Evolutionary conservation across 345 rosid species (phyloP), one percentile per base, ranked within the genome.

Genomic region (Gossypium raimondii): DNA sequence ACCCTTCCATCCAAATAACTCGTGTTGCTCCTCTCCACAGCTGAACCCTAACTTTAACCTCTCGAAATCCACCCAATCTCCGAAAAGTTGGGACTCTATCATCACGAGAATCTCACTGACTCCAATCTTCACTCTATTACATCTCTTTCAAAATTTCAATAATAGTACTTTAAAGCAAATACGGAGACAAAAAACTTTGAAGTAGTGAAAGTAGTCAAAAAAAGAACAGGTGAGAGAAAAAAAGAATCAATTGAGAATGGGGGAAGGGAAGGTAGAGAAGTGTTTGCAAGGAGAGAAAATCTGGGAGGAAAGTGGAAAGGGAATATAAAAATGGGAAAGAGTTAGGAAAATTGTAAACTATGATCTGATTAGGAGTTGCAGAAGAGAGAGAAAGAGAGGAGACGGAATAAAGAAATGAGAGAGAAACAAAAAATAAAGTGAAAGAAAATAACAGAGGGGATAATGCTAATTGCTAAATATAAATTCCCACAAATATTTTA

Each of bases 361-460:
- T 73, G 86, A 84, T 77, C 88, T 76, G 81, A 78, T 77, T 69
- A 79, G 38, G 73, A 82, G 79, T 71, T 78, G 81, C 84, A 70
- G 68, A 71, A 14, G 67, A 69, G 66, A 81, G 77, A 78, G 82
- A 80, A 11, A 74, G 78, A 51, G 41, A 20, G 24, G 12, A 45
- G 50, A 45, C 11, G 13, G 59, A 57, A 61, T 75, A 67, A 51
- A 78, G 76, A 72, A 75, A 65, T 75, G 50, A 63, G 71, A 82
- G 80, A 48, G 11, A 2, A 9, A 48, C 38, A 13, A 48, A 18
- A 61, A 27, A 48, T 47, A 60, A 27, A 22, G 58, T 14, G n/a
- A 63, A 56, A 60, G 60, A 48, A 20, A 27, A 25, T 13, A 47
- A 71, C 51, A 34, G n/a, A 38, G n/a, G n/a, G 51, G 63, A 56